Conservation (phyloP, 768 basidiomycete species). For the Hortiboletus campestris region DNA sequence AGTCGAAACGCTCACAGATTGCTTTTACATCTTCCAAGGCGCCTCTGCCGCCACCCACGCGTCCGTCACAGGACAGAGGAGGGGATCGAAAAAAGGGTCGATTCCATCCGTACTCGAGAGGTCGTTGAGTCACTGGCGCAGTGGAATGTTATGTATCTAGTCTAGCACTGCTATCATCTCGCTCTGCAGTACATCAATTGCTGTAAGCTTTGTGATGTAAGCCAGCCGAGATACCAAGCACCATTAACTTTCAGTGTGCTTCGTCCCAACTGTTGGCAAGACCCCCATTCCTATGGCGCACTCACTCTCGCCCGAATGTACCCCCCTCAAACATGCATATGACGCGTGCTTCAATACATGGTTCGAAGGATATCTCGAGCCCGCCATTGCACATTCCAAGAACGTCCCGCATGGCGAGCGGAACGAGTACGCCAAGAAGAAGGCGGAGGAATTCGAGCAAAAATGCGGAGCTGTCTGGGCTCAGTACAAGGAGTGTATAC, state of each 20-base stretch:
- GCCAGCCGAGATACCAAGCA: no score
- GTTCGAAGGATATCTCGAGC: slow-evolving; percentile 96
- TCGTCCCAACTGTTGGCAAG: no score
- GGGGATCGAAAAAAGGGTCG: slow-evolving; percentile 21
- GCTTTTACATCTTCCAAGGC: slow-evolving; percentile 48
- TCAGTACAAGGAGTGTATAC: slow-evolving; percentile 76
- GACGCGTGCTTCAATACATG: slow-evolving; percentile 96
- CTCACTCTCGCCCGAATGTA: slow-evolving; percentile 82
- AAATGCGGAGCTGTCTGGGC: slow-evolving; percentile 85
- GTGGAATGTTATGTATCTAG: slow-evolving; percentile 11
- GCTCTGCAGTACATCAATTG: no score
- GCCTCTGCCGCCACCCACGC: slow-evolving; percentile 8
- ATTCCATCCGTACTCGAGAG: slow-evolving; percentile 30
- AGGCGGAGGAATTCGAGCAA: slow-evolving; percentile 84
- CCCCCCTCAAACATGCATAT: slow-evolving; percentile 84
- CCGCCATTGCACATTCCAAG: slow-evolving; percentile 51
- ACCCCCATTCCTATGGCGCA: slow-evolving; percentile 53
- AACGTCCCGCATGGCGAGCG: slow-evolving; percentile 44
- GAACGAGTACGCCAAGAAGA: slow-evolving; percentile 63
- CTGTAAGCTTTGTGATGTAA: no score
- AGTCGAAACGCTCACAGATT: slow-evolving; percentile 62
- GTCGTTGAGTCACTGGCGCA: slow-evolving; percentile 15
- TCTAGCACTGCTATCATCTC: slow-evolving; percentile 3
- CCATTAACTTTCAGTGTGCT: no score
- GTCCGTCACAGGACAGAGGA: slow-evolving; percentile 16